phyloP scores from a whole-genome alignment of 2,329 filamentous ascomycete species.

The Cryoendolithus antarcticus region DNA sequence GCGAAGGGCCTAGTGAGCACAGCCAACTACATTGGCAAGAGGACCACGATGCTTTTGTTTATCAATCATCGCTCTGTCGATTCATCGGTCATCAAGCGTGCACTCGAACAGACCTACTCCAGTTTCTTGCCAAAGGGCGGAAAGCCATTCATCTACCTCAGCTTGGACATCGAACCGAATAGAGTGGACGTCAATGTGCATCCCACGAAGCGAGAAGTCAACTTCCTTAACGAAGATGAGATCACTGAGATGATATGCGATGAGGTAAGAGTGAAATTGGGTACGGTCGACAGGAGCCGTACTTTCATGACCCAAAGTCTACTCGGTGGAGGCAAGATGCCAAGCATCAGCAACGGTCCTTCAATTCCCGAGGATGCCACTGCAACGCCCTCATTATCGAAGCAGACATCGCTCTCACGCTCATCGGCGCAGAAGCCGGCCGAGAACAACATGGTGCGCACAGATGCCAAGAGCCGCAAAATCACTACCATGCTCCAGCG shows the following conservation, averaged over 20 bases:
- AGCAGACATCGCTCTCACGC: conserved; percentile 12
- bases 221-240: conserved; percentile 95
- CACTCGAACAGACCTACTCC: conserved; percentile 79
- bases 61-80: conserved; percentile 96
- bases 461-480: conserved; percentile 77
- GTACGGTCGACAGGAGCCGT: conserved; percentile 81
- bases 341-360: conserved; percentile 31
- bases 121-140: conserved; percentile 83
- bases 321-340: conserved; percentile 51
- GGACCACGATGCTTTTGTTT: conserved; percentile 76
- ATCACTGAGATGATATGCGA: conserved; percentile 79
- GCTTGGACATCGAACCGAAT: conserved; percentile 80
- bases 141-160: conserved; percentile 88
- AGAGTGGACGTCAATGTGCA: conserved; percentile 96
- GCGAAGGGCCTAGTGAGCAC: conserved; percentile 75
- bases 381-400: conserved; percentile 14
- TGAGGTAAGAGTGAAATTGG: conserved; percentile 63
- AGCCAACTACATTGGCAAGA: conserved; percentile 88
- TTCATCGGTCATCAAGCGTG: conserved; percentile 75
- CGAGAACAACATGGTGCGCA: conserved; percentile 81
- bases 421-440: conserved; percentile 43
- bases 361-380: conserved; percentile 20
- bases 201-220: conserved; percentile 91
- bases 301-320: conserved; percentile 91
- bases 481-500: conserved; percentile 73